Conservation (phyloP, 2,329 filamentous ascomycete genomes). For the Coniochaeta pulveracea region DNA sequence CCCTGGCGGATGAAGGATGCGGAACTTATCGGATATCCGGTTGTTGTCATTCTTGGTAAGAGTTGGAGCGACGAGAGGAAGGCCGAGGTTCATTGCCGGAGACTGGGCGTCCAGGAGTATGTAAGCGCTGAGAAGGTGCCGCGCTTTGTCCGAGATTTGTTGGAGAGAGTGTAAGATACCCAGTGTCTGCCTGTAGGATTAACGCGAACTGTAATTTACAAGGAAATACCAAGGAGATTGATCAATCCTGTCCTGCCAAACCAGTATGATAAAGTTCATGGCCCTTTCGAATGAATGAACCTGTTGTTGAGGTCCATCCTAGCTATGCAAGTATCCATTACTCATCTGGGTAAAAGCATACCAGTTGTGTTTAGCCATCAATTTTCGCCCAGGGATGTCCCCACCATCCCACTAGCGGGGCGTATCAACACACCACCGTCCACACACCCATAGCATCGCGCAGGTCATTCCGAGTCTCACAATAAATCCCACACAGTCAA, state of each 20-base stretch:
- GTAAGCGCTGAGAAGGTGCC: slow-evolving; percentile 38
- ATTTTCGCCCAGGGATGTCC: not conserved
- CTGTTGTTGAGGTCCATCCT: not conserved
- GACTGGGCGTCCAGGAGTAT: slow-evolving; percentile 48
- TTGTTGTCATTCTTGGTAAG: slow-evolving; percentile 69
- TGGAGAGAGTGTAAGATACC: slow-evolving; percentile 3
- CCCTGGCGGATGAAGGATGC: slow-evolving; percentile 87
- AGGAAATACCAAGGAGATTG: not conserved
- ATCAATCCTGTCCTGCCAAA: not conserved
- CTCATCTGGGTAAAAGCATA: not conserved
- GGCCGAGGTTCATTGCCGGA: slow-evolving; percentile 73
- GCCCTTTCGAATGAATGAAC: not conserved
- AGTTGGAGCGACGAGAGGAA: slow-evolving; percentile 45
- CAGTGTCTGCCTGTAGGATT: too few relatives aligned
- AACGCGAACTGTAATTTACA: too few relatives aligned
- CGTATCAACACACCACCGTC: too few relatives aligned
- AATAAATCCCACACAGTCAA: too few relatives aligned
- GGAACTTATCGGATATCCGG: slow-evolving; percentile 77
- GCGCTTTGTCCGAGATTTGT: not conserved
- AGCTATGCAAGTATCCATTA: not conserved
- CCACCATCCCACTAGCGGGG: not conserved
- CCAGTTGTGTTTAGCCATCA: not conserved
- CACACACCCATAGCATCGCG: too few relatives aligned
- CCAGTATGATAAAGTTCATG: not conserved
- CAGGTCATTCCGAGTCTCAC: too few relatives aligned